phyloP scores from a whole-genome alignment of 306 rosid species.

The Vigna radiata region DNA sequence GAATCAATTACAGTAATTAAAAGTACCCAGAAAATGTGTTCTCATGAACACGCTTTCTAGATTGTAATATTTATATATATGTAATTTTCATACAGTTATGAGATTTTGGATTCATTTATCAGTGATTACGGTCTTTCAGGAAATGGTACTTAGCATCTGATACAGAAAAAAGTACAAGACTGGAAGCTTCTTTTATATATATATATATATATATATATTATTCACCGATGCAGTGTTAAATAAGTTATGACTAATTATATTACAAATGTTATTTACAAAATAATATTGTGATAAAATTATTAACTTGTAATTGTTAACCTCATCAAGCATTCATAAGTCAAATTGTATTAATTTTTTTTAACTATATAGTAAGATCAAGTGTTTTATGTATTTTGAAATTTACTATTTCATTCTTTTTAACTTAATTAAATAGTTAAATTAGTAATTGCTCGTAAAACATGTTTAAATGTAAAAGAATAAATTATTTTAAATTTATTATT shows the following conservation, averaged over 20 bases:
- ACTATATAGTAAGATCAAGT: not conserved
- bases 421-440: not conserved
- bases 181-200: not conserved
- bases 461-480: no score
- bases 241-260: not conserved
- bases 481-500: no score
- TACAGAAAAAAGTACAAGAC: not conserved
- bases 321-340: not conserved
- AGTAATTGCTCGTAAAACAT: not conserved
- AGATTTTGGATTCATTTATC: not conserved
- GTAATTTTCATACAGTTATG: constrained; percentile 6
- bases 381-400: not conserved
- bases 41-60: constrained; percentile 14
- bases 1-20: not conserved
- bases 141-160: constrained; percentile 9
- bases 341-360: not conserved
- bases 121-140: not conserved
- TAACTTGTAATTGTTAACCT: not conserved
- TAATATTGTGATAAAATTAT: not conserved
- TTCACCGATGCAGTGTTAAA: not conserved
- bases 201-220: not conserved
- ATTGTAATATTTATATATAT: not conserved
- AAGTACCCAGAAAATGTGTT: not conserved
- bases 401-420: not conserved
- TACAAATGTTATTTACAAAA: no score